Conservation (phyloP, 2,329 filamentous ascomycete species). For the Penicillium vulpinum region DNA sequence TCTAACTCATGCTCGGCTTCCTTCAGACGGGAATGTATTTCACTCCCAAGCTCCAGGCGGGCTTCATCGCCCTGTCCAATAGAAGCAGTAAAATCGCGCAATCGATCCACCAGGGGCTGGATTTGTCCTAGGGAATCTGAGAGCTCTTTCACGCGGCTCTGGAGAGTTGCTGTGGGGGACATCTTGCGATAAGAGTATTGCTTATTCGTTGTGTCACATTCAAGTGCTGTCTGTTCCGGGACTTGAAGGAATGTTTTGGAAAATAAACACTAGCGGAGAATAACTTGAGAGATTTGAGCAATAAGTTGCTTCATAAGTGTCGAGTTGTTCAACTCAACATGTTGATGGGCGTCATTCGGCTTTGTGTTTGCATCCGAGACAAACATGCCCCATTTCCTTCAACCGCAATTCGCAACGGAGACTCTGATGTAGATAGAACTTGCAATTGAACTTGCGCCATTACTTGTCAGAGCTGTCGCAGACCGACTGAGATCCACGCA, state of each 20-base stretch:
- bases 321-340: constrained; percentile 22
- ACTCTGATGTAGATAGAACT: constrained; percentile 2
- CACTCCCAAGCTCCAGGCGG: constrained; percentile 71
- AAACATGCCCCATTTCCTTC: constrained; percentile 27
- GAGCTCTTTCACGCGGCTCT: constrained; percentile 53
- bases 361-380: constrained; percentile 33
- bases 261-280: not conserved
- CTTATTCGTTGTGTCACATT: not conserved
- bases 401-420: constrained; percentile 10
- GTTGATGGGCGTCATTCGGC: constrained; percentile 26
- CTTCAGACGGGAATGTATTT: constrained; percentile 77
- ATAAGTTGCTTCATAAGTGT: not conserved
- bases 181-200: constrained; percentile 29
- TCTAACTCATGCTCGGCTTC: constrained; percentile 83
- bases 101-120: constrained; percentile 56
- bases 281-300: not conserved
- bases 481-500: not conserved
- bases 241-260: too few relatives aligned
- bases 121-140: constrained; percentile 56
- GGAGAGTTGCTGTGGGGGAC: constrained; percentile 43
- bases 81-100: constrained; percentile 62
- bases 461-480: not conserved
- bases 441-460: constrained; percentile 8
- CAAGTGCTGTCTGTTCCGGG: not conserved
- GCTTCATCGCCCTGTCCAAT: constrained; percentile 64